Evolutionary conservation across 2,329 filamentous ascomycete species (phyloP), one percentile per base, ranked within the genome.

Genomic region (Alternaria solani): DNA sequence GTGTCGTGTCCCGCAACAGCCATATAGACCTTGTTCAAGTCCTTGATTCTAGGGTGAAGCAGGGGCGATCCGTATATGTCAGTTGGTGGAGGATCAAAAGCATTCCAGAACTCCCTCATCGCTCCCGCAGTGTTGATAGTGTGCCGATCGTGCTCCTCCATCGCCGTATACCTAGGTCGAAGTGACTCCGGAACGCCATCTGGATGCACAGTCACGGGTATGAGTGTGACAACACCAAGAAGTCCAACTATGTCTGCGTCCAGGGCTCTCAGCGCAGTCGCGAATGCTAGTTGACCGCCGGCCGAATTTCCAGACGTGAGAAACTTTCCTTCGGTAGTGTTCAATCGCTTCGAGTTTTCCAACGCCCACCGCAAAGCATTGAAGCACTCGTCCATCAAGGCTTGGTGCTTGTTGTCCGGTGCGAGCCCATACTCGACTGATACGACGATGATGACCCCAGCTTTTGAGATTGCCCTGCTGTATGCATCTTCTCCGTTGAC

Each of bases 221-320:
- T 75, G 18, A 79, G 61, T 1, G 75, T 75, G 4, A 79, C 63
- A 4, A 81, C 71, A 25, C 80, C 80, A n/a, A 76, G 72, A n/a
- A 82, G 57, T 2, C 74, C 67, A 23, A 69, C 73, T 6, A 71
- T 51, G 2, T 74, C 76, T 20, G 76, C 72, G 51, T 81, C 79
- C 52, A 81, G 68, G 12, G 80, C 66, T 55, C 69, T 75, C 57
- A 81, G 69, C 20, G 78, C 79, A 14, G 73, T 59, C 11, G 72
- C 74, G 8, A 81, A 70, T 0, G 78, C 77, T 20, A 81, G 64
- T 23, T 76, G 74, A 16, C 70, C 79, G 32, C 80, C 80, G 12
- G 80, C 80, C 8, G 79, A 81, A 4, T 70, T 70, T 20, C 80
- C 80, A 11, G 75, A 70, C 1, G 74, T 75, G 39, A 79, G 72